Evolutionary conservation across 225 moss, liverwort and hornwort genomes (phyloP).

Genomic region (Polytrichum commune): DNA sequence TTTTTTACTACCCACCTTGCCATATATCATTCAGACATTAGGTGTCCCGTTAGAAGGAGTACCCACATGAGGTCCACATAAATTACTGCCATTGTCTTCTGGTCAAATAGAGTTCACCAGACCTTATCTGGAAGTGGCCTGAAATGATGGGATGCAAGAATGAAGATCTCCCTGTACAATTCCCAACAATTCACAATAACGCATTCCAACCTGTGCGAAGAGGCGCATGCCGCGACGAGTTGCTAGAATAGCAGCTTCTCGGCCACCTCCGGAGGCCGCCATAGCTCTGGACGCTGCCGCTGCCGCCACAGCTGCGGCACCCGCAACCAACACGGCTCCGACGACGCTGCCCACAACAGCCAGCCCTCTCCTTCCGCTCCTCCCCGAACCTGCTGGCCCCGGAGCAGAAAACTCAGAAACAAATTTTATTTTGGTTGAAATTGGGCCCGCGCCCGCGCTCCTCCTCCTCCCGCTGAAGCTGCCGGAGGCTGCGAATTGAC

Average conservation of each 20-base stretch:
- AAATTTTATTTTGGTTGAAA: too few species aligned
- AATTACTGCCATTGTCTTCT: too few species aligned
- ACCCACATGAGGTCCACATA: too few species aligned
- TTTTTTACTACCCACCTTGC: too few species aligned
- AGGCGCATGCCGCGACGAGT: conserved; percentile 79
- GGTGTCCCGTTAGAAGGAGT: too few species aligned
- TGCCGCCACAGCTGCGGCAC: conserved; percentile 42
- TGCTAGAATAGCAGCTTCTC: conserved; percentile 50
- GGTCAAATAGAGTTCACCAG: not conserved
- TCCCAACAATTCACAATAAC: conserved; percentile 3
- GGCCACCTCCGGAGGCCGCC: conserved; percentile 33
- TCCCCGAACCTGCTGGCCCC: too few species aligned
- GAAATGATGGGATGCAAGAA: conserved; percentile 1
- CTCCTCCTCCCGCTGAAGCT: too few species aligned
- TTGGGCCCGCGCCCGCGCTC: too few species aligned
- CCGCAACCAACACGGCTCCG: conserved; percentile 25
- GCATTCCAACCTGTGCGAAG: conserved; percentile 45
- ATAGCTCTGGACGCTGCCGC: conserved; percentile 45
- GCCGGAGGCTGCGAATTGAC: too few species aligned
- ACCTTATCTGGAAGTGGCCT: not conserved
- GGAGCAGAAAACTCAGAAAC: too few species aligned
- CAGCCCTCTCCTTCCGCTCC: not conserved
- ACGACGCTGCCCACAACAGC: conserved; percentile 24
- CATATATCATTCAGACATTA: too few species aligned
- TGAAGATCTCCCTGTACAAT: not conserved